phyloP scores from a whole-genome alignment of 306 rosid genomes.

The Vigna mungo region DNA sequence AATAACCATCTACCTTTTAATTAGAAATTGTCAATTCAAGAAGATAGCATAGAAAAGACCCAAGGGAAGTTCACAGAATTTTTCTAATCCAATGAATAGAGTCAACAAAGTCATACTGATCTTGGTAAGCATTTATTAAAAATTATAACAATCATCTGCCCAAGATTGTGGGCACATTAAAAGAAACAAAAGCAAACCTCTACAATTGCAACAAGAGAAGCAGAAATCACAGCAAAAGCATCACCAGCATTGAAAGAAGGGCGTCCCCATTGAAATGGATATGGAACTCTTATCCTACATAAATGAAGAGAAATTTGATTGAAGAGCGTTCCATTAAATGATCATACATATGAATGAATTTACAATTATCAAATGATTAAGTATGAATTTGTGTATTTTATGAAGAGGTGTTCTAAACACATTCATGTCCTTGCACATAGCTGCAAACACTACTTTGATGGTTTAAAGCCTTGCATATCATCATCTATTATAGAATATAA shows the following conservation, averaged over 20 bases:
- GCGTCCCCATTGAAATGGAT: conserved; percentile 93
- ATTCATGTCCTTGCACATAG: conserved; percentile 13
- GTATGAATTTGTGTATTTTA: background rate
- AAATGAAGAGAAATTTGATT: conserved; percentile 23
- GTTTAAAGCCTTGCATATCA: conserved; percentile 11
- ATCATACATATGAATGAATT: conserved; percentile 26
- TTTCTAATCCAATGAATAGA: background rate
- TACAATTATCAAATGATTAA: background rate
- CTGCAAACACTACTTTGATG: conserved; percentile 3
- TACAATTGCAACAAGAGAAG: conserved; percentile 76
- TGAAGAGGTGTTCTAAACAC: conserved; percentile 6
- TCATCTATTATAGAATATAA: background rate
- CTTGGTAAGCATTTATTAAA: background rate
- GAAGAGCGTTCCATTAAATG: background rate
- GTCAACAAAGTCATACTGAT: conserved; percentile 25
- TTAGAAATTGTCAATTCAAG: conserved; percentile 1
- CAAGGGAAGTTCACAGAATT: background rate
- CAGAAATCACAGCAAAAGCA: conserved; percentile 71
- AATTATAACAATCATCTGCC: conserved; percentile 10
- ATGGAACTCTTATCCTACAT: conserved; percentile 88
- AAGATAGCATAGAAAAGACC: conserved; percentile 3
- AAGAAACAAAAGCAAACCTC: conserved; percentile 60
- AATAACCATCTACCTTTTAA: background rate
- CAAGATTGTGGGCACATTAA: background rate
- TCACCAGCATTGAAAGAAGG: conserved; percentile 80